These are phyloP conservation scores for Jackrogersella multiformis DNA, from an alignment of 495 filamentous ascomycete species.

Conservation along the genomic window DNA sequence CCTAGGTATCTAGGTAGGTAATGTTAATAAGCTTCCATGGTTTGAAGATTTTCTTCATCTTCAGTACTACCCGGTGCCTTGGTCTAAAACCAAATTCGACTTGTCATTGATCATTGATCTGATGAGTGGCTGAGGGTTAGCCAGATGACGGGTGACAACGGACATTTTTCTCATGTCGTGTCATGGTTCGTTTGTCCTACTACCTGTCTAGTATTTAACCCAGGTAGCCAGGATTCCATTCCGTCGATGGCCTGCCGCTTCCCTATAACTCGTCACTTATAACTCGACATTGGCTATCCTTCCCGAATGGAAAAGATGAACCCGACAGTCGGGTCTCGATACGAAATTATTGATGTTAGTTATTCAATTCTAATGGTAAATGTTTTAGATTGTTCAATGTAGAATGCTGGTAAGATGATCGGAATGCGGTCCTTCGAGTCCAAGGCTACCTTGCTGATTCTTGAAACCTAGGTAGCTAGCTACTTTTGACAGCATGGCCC, in stretches of 20 bases:
- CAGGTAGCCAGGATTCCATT: slow-evolving; percentile 1
- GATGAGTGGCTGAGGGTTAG: slow-evolving; percentile 12
- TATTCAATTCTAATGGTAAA: neutral
- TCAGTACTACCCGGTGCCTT: neutral
- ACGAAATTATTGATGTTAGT: neutral
- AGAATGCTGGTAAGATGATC: slow-evolving; percentile 1
- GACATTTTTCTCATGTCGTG: slow-evolving; percentile 19
- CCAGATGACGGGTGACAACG: slow-evolving; percentile 31
- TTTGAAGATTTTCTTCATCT: too few relatives aligned
- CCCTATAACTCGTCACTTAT: neutral
- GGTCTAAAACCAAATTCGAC: slow-evolving; percentile 20
- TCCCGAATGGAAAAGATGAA: slow-evolving; percentile 18
- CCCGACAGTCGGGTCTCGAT: slow-evolving; percentile 6
- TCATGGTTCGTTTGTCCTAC: slow-evolving; percentile 25
- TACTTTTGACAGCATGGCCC: neutral
- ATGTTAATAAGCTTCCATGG: too few relatives aligned
- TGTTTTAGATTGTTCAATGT: slow-evolving; percentile 9
- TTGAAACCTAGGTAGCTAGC: neutral
- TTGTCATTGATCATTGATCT: slow-evolving; percentile 20
- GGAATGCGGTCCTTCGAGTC: neutral
- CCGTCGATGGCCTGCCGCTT: slow-evolving; percentile 8
- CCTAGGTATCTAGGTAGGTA: too few relatives aligned
- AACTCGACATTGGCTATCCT: neutral
- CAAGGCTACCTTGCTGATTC: neutral
- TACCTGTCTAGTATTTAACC: slow-evolving; percentile 1